Percentiles rank a stretch among this genome's conserved stretches.
Evolutionary conservation across 352 stramenopile genomes (phyloP).

Genomic region (Pythium utonaiense): DNA sequence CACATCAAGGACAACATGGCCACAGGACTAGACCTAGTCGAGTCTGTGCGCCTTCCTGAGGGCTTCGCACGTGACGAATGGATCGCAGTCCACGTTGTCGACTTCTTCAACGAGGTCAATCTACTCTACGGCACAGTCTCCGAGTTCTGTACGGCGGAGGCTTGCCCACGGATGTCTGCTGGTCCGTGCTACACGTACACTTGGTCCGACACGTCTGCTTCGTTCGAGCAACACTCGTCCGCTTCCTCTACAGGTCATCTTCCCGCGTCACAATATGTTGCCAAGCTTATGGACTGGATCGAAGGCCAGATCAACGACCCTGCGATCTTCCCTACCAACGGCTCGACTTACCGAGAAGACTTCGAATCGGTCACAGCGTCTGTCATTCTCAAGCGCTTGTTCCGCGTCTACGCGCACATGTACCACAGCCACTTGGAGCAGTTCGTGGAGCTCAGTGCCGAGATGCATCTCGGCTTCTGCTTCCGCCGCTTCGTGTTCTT

Average conservation of each 20-base stretch:
- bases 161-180: conserved; percentile 70
- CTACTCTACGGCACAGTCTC: conserved; percentile 89
- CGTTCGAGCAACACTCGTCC: conserved; percentile 12
- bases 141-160: conserved; percentile 65
- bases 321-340: conserved; percentile 45
- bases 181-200: conserved; percentile 87
- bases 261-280: conserved; percentile 82
- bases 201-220: conserved; percentile 60
- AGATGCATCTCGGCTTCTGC: conserved; percentile 94
- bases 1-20: conserved; percentile 73
- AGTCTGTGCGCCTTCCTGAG: conserved; percentile 65
- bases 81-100: conserved; percentile 75
- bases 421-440: conserved; percentile 94
- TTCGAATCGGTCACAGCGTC: conserved; percentile 26
- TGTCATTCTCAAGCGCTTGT: conserved; percentile 94
- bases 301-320: conserved; percentile 79
- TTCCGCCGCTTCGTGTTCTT: conserved; percentile 98
- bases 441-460: conserved; percentile 88
- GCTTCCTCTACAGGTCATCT: conserved; percentile 44
- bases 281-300: conserved; percentile 85
- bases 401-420: conserved; percentile 96
- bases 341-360: conserved; percentile 18
- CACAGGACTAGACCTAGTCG: conserved; percentile 43
- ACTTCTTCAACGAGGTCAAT: conserved; percentile 94
- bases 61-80: conserved; percentile 61